These are phyloP conservation scores for Aureobasidium sp. DNA, from an alignment of 2,329 filamentous ascomycete genomes.

Conservation along the genomic window DNA sequence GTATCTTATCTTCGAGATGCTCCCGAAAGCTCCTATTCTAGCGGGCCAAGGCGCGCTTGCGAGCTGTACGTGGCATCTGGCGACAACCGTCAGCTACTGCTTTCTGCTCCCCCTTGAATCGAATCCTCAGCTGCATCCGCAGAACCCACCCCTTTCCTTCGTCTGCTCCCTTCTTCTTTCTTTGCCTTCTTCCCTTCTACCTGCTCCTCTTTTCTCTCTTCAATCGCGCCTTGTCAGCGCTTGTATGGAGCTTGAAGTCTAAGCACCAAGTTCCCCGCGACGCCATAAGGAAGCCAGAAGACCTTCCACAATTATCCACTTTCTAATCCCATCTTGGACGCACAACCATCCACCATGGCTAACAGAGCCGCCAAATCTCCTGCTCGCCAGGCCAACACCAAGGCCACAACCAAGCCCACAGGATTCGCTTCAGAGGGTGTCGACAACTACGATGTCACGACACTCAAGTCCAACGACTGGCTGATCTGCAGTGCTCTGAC, in stretches of 20 bases:
- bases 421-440: constrained; percentile 75
- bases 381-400: background rate
- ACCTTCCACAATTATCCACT: constrained; percentile 9
- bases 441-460: constrained; percentile 84
- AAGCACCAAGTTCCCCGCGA: constrained; percentile 8
- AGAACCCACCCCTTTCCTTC: constrained; percentile 1
- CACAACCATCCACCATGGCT: constrained; percentile 2
- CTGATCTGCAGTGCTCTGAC: constrained; percentile 67
- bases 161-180: background rate
- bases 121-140: background rate
- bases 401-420: constrained; percentile 1
- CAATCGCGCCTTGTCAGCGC: background rate
- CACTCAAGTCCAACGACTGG: constrained; percentile 78
- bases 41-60: background rate
- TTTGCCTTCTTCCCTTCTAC: background rate
- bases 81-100: background rate
- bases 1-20: background rate
- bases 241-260: constrained; percentile 14
- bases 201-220: background rate
- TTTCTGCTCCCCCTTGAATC: background rate
- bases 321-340: constrained; percentile 4
- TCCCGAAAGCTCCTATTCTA: background rate
- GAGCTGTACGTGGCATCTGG: constrained; percentile 9
- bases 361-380: constrained; percentile 15
- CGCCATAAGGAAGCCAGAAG: background rate